Evolutionary conservation across 768 basidiomycete genomes (phyloP).

Genomic region (Xerocomellus chrysenteron): DNA sequence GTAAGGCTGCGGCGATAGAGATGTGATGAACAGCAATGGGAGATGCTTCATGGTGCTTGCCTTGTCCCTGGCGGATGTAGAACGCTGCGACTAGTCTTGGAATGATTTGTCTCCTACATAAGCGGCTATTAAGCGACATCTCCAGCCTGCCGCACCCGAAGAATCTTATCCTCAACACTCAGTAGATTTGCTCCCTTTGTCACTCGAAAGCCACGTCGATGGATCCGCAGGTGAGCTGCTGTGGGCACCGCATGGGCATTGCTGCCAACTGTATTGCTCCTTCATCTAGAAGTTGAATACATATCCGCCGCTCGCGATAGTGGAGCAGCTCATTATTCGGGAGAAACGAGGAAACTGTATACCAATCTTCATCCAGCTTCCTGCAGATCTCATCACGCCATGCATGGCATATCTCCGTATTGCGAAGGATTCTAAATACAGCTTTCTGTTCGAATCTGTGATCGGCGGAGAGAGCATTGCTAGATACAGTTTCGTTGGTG

Average conservation of each 20-base stretch:
- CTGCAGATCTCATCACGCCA: slow-evolving; percentile 95
- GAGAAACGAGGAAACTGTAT: slow-evolving; percentile 91
- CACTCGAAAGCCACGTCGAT: slow-evolving; percentile 26
- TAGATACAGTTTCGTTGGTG: slow-evolving; percentile 94
- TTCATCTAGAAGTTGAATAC: slow-evolving; percentile 59
- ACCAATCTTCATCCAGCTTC: slow-evolving; percentile 88
- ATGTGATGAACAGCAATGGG: neutral
- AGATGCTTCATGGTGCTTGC: neutral
- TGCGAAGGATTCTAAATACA: slow-evolving; percentile 89
- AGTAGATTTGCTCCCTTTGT: neutral
- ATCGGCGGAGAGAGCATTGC: slow-evolving; percentile 87
- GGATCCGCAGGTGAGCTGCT: slow-evolving; percentile 49
- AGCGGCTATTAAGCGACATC: neutral
- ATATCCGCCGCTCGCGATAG: slow-evolving; percentile 66
- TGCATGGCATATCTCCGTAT: slow-evolving; percentile 95
- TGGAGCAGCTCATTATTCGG: slow-evolving; percentile 74
- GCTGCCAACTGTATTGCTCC: slow-evolving; percentile 60
- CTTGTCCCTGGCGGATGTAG: slow-evolving; percentile 5
- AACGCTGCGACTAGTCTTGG: neutral
- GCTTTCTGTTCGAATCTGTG: slow-evolving; percentile 93
- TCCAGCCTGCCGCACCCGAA: neutral
- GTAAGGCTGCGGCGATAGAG: neutral
- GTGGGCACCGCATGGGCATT: neutral
- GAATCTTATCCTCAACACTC: neutral
- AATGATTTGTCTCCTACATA: slow-evolving; percentile 4